Evolutionary conservation across 75 land plant genomes (phyloP).

Genomic region (Azolla pinnata): DNA sequence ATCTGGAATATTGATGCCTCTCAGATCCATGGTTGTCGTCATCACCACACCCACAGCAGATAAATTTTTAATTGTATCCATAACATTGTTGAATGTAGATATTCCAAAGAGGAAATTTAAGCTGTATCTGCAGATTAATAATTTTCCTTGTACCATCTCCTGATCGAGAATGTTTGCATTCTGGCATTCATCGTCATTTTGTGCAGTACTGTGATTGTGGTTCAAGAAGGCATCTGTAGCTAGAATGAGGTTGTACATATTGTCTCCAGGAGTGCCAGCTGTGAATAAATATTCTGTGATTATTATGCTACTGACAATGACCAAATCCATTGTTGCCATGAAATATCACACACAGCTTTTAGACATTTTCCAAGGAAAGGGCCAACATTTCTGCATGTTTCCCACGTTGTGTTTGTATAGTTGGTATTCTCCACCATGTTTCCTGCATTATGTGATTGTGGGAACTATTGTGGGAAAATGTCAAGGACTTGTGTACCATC

Average conservation of each 20-base stretch:
- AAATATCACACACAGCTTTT: too few species aligned
- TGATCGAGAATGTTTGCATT: constrained; percentile 40
- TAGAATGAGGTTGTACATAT: constrained; percentile 45
- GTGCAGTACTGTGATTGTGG: constrained; percentile 31
- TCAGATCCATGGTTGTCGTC: constrained; percentile 54
- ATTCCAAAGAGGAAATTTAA: constrained; percentile 69
- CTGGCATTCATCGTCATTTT: constrained; percentile 73
- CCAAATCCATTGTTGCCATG: background rate
- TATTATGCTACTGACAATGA: background rate
- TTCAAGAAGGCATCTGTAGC: constrained; percentile 59
- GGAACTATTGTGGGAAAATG: too few species aligned
- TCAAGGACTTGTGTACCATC: too few species aligned
- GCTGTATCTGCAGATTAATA: constrained; percentile 74
- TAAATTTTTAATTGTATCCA: constrained; percentile 54
- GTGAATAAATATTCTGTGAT: constrained; percentile 10
- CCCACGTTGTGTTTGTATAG: too few species aligned
- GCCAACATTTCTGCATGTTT: too few species aligned
- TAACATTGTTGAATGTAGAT: constrained; percentile 55
- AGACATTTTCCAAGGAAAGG: too few species aligned
- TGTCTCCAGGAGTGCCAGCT: constrained; percentile 56
- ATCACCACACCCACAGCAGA: constrained; percentile 77
- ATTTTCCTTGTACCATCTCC: constrained; percentile 50
- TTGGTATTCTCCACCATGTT: too few species aligned
- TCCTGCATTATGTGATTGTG: too few species aligned
- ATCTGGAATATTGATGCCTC: constrained; percentile 59